These are phyloP conservation scores for Xylaria sp. DNA, from an alignment of 495 filamentous ascomycete species.

Conservation along the genomic window DNA sequence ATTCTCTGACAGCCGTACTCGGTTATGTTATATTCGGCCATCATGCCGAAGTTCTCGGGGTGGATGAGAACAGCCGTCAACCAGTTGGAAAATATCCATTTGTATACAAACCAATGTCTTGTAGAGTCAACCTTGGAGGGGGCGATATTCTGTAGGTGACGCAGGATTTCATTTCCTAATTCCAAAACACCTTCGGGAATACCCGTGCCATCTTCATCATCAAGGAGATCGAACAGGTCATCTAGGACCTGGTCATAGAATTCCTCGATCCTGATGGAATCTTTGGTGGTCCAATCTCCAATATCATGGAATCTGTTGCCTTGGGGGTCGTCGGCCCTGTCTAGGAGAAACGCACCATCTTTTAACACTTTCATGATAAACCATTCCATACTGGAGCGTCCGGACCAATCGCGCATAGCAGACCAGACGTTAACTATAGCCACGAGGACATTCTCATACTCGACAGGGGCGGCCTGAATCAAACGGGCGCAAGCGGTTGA, in stretches of 20 bases:
- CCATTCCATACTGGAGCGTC: constrained; percentile 85
- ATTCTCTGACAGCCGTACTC: constrained; percentile 90
- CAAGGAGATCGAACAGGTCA: constrained; percentile 83
- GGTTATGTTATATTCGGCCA: constrained; percentile 88
- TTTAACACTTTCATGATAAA: constrained; percentile 93
- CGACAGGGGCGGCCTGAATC: constrained; percentile 60
- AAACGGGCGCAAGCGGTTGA: constrained; percentile 85
- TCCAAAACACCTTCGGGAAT: constrained; percentile 85
- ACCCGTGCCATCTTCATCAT: constrained; percentile 77
- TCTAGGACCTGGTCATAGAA: constrained; percentile 87
- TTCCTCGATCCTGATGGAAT: constrained; percentile 81
- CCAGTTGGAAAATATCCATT: constrained; percentile 92
- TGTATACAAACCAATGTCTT: constrained; percentile 79
- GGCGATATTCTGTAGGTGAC: constrained; percentile 72
- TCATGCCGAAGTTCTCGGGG: constrained; percentile 88
- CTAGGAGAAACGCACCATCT: constrained; percentile 88
- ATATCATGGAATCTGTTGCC: constrained; percentile 68
- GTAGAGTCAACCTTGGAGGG: constrained; percentile 67
- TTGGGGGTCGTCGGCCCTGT: constrained; percentile 73
- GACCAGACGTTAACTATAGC: constrained; percentile 84
- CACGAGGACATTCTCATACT: constrained; percentile 68
- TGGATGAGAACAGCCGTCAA: constrained; percentile 84
- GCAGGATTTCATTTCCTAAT: constrained; percentile 80
- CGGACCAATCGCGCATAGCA: constrained; percentile 85
- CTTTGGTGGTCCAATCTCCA: constrained; percentile 66